phyloP scores from a whole-genome alignment of 2,329 filamentous ascomycete species.

The Fusarium papillatum region DNA sequence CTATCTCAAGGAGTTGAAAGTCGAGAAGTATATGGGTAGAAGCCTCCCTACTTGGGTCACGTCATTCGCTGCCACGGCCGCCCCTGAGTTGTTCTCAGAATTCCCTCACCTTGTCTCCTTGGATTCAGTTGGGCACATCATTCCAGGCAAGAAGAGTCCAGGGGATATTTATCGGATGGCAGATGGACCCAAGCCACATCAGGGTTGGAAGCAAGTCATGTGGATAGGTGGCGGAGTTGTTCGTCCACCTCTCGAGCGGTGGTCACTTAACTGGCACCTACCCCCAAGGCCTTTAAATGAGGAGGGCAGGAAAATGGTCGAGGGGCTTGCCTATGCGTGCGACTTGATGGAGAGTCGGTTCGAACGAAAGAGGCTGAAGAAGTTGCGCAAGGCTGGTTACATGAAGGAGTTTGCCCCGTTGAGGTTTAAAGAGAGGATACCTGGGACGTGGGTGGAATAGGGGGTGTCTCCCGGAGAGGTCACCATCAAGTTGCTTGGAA shows the following conservation, averaged over 20 bases:
- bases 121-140: not conserved
- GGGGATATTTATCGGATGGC: not conserved
- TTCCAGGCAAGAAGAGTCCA: not conserved
- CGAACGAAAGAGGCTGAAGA: not conserved
- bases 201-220: not conserved
- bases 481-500: not conserved
- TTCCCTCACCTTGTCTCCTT: not conserved
- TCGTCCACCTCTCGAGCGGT: not conserved
- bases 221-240: not conserved
- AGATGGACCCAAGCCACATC: not conserved
- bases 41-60: not conserved
- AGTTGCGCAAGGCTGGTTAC: slow-evolving; percentile 8
- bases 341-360: slow-evolving; percentile 15
- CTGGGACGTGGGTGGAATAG: slow-evolving; percentile 12
- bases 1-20: not conserved
- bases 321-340: not conserved
- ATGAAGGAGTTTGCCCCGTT: not conserved
- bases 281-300: not conserved
- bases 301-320: not conserved
- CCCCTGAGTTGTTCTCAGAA: not conserved
- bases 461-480: not conserved
- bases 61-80: not conserved
- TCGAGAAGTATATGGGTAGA: not conserved
- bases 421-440: not conserved
- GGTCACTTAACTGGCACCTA: not conserved